phyloP scores from a whole-genome alignment of 768 basidiomycete genomes.

The Cystoderma amianthinum region DNA sequence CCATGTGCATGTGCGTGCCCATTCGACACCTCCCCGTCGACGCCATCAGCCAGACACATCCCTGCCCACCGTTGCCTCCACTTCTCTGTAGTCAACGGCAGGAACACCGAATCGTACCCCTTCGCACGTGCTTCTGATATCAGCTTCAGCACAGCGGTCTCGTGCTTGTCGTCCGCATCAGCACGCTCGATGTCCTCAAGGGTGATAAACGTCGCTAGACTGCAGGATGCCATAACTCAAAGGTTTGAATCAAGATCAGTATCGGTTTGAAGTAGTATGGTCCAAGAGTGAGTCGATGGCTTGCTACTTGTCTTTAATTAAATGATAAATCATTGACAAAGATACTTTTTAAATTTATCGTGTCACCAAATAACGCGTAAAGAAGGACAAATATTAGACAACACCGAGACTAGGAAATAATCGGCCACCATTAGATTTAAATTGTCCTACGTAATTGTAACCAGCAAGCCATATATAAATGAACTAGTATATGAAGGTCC shows the following conservation, averaged over 20 bases:
- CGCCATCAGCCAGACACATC: conserved; percentile 70
- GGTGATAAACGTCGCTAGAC: conserved; percentile 27
- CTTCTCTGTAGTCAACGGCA: conserved; percentile 83
- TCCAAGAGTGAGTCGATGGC: too few species aligned
- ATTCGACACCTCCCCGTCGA: conserved; percentile 21
- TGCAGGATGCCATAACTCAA: conserved; percentile 25
- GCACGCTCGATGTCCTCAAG: conserved; percentile 34
- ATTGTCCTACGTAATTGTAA: too few species aligned
- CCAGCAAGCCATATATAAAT: too few species aligned
- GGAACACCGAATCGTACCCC: conserved; percentile 69
- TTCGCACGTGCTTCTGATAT: conserved; percentile 46
- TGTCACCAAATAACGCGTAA: conserved; percentile 19
- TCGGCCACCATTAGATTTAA: too few species aligned
- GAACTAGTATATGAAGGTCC: too few species aligned
- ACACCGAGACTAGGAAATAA: not conserved
- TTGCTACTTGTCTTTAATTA: not conserved
- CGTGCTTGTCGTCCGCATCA: conserved; percentile 12
- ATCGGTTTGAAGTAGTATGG: not conserved
- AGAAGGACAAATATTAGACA: conserved; percentile 4
- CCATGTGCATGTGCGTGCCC: conserved; percentile 12
- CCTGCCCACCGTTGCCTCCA: conserved; percentile 87
- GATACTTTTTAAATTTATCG: conserved; percentile 8
- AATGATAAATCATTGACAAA: not conserved
- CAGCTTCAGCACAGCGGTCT: conserved; percentile 46
- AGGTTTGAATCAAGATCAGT: not conserved